phyloP scores from a whole-genome alignment of 2,329 filamentous ascomycete species.

The Aspergillus unguis region DNA sequence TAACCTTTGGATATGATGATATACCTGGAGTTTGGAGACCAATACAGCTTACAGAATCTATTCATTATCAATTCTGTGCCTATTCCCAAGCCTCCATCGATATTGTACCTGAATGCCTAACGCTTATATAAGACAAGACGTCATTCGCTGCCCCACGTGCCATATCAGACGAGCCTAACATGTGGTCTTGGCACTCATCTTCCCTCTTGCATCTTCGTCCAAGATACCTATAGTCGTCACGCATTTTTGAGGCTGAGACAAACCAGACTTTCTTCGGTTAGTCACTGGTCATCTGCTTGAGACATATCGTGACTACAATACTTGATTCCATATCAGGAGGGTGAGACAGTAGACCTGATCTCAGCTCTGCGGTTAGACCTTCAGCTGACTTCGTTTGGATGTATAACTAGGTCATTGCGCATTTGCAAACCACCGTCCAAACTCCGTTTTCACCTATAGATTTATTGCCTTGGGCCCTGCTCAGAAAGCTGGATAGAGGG shows the following conservation, averaged over 20 bases:
- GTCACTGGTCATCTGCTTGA: conserved; percentile 5
- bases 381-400: conserved; percentile 9
- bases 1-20: neutral
- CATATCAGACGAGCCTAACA: conserved; percentile 11
- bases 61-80: too few relatives aligned
- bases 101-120: neutral
- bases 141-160: conserved; percentile 8
- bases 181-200: conserved; percentile 10
- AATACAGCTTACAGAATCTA: neutral
- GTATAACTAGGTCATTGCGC: conserved; percentile 4
- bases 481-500: too few relatives aligned
- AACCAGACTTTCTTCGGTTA: neutral
- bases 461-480: neutral
- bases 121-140: neutral
- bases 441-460: conserved; percentile 1
- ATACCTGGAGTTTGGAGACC: neutral
- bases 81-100: too few relatives aligned
- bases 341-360: conserved; percentile 6
- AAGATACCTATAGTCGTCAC: neutral
- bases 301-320: neutral
- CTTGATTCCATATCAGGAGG: conserved; percentile 9
- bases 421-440: neutral
- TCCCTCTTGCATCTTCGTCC: conserved; percentile 5
- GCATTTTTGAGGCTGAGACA: conserved; percentile 8
- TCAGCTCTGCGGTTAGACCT: conserved; percentile 9